Conservation (phyloP, 2,329 filamentous ascomycete genomes). For the Botrytis cinerea region DNA sequence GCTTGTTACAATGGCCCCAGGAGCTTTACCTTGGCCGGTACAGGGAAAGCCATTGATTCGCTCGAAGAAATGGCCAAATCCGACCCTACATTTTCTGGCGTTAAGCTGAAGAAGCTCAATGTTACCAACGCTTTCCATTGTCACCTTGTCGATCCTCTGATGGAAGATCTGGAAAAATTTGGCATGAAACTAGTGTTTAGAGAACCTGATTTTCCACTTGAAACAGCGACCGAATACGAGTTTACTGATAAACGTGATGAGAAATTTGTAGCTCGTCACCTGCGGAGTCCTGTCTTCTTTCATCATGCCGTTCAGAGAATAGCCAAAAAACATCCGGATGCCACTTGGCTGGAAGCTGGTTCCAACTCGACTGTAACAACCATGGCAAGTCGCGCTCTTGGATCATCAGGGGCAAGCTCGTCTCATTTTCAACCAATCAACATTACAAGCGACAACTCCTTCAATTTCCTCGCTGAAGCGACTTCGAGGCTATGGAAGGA, state of each 20-base stretch:
- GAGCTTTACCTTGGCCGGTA: slow-evolving; percentile 42
- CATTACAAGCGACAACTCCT: slow-evolving; percentile 9
- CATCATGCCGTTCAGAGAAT: slow-evolving; percentile 39
- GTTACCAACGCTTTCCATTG: slow-evolving; percentile 42
- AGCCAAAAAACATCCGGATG: slow-evolving; percentile 27
- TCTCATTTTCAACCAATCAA: slow-evolving; percentile 13
- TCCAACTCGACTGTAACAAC: slow-evolving; percentile 38
- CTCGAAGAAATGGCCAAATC: slow-evolving; percentile 23
- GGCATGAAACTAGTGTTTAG: slow-evolving; percentile 34
- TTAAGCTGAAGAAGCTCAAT: slow-evolving; percentile 32
- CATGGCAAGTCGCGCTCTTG: slow-evolving; percentile 38
- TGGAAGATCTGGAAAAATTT: slow-evolving; percentile 28
- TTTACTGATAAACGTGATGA: background rate
- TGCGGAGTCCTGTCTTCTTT: slow-evolving; percentile 40
- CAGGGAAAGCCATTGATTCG: slow-evolving; percentile 35
- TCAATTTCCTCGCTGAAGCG: background rate
- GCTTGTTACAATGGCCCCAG: slow-evolving; percentile 42
- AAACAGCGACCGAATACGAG: background rate
- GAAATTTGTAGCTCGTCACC: slow-evolving; percentile 31
- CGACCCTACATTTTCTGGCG: background rate
- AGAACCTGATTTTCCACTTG: slow-evolving; percentile 28
- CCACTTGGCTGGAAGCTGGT: slow-evolving; percentile 44
- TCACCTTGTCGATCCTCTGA: slow-evolving; percentile 36
- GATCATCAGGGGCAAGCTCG: background rate
- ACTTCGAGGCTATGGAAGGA: slow-evolving; percentile 18